Percentiles rank a stretch among this genome's conserved stretches.
Evolutionary conservation across 352 stramenopile genomes (phyloP).

Genomic region (Phytophthora litchii): DNA sequence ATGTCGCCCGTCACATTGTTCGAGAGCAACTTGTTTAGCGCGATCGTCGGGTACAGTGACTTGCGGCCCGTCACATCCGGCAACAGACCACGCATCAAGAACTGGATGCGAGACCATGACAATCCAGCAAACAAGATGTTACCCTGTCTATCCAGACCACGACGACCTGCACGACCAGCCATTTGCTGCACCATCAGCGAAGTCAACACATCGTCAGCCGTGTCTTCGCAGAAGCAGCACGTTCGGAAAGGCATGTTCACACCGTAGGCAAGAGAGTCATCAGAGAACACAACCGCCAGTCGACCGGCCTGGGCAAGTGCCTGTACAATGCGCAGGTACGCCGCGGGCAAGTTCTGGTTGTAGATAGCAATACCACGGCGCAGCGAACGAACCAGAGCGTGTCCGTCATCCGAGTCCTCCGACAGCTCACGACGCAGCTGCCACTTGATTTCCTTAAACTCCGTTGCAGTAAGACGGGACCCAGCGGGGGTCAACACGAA

Average conservation of each 20-base stretch:
- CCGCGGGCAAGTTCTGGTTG: conserved; percentile 96
- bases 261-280: conserved; percentile 98
- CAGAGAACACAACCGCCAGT: conserved; percentile 97
- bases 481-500: conserved; percentile 95
- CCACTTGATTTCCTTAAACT: conserved; percentile 91
- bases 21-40: conserved; percentile 92
- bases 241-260: conserved; percentile 99
- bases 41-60: conserved; percentile 93
- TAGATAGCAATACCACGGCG: conserved; percentile 98
- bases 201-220: conserved; percentile 91
- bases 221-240: conserved; percentile 98
- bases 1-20: conserved; percentile 91
- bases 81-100: conserved; percentile 96
- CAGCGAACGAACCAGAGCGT: conserved; percentile 87
- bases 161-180: conserved; percentile 96
- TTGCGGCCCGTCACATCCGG: conserved; percentile 93
- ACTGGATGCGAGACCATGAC: conserved; percentile 95
- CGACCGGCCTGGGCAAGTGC: conserved; percentile 96
- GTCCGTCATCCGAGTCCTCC: conserved; percentile 81
- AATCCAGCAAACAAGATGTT: conserved; percentile 97
- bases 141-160: conserved; percentile 97
- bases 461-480: conserved; percentile 94
- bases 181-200: conserved; percentile 99
- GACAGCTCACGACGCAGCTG: conserved; percentile 84
- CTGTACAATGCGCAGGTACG: conserved; percentile 97